Base-by-base conservation (phyloP, 352 stramenopile genomes). In the Phytophthora cajani region DNA sequence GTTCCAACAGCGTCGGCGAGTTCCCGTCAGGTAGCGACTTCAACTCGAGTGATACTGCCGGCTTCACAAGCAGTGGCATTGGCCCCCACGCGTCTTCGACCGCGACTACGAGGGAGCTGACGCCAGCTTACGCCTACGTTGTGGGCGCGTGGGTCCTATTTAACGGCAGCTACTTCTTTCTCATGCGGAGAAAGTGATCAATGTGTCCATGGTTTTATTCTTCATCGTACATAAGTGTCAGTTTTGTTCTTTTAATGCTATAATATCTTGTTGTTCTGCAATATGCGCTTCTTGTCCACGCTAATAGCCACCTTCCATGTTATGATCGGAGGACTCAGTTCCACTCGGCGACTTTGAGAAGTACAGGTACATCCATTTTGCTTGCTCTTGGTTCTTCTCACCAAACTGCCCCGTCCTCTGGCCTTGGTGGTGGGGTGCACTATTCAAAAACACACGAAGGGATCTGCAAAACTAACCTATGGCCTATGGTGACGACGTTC, bases 151-250 rank as follows among this genome's bases (percentile, higher is more conserved):
- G 75, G 73, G 67, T 78, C 50, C 57, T 84, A 79, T 84, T 84
- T 84, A 84, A 84, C 64, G 64, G 73, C 67, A 79, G 73, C 70
- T 84, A 79, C 64, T 78, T 81, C 33, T 77, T 84, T 65, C 67
- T 84, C 30, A 84, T 84, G 77, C 63, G 77, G 38, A 81, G 62
- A 75, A 84, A 78, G 67, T 81, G 64, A 77, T 55, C 65, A 46
- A 14, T 64, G 59, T 50, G 27, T 72, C 67, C 54, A 64, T 7
- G 56, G 52, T 65, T 65, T 23, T 78, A 66, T 69, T 75, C 40
- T 60, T 72, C 56, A 60, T 71, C 64, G 64, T 72, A 59, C 49
- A 69, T 65, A 17, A 64, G 65, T 65, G 63, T 69, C 57, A 67
- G 58, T 64, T 67, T 62, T 65, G 62, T 74, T 46, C 23, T 74